Evolutionary conservation across 176 grass and related monocot species (phyloP).

Genomic region (Juncus effusus): DNA sequence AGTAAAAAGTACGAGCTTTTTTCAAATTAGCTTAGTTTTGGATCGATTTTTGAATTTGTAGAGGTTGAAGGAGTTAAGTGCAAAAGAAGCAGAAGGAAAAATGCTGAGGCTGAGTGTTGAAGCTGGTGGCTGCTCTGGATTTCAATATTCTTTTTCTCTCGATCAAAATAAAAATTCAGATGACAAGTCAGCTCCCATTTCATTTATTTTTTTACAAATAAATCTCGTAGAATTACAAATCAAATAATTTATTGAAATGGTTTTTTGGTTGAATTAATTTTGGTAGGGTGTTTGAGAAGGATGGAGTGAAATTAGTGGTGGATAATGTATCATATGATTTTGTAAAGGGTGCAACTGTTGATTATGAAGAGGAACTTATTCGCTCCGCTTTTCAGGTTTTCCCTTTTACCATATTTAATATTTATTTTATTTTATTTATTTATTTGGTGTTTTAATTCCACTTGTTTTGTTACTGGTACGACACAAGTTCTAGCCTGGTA

Average conservation of each 20-base stretch:
- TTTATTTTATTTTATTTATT: constrained; percentile 11
- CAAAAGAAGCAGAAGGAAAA: constrained; percentile 56
- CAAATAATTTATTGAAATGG: not conserved
- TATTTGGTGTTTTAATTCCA: not conserved
- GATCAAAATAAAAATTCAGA: constrained; percentile 53
- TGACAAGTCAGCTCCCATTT: constrained; percentile 37
- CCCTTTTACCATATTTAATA: not conserved
- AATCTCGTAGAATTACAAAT: not conserved
- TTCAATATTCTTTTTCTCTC: constrained; percentile 77
- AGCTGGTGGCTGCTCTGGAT: constrained; percentile 88
- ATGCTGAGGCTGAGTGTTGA: constrained; percentile 82
- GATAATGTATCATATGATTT: constrained; percentile 89
- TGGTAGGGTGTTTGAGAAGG: constrained; percentile 72
- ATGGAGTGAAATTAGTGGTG: constrained; percentile 75
- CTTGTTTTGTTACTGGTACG: too few relatives aligned
- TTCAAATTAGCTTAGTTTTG: too few relatives aligned
- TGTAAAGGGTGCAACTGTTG: constrained; percentile 79
- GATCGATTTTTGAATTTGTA: constrained; percentile 23
- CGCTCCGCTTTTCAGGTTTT: constrained; percentile 71
- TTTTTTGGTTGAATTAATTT: constrained; percentile 17
- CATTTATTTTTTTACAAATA: not conserved
- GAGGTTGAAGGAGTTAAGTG: constrained; percentile 74
- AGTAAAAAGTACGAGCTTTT: too few relatives aligned
- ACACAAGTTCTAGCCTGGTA: too few relatives aligned
- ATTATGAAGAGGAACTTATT: constrained; percentile 88